Conservation (phyloP, 192 early-diverging fungal genomes). For the Dispira simplex region DNA sequence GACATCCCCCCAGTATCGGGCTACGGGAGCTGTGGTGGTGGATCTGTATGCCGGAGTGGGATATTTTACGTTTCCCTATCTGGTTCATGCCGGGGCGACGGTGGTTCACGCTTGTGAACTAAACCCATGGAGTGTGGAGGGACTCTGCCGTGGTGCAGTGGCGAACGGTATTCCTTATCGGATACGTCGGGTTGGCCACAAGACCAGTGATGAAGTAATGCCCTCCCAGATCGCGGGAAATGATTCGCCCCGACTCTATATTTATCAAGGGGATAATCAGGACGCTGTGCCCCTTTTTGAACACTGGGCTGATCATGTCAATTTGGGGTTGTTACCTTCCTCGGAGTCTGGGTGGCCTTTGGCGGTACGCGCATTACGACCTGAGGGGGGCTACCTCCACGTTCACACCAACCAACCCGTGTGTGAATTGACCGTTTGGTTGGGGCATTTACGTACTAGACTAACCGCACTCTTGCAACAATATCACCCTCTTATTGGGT, state of each 20-base stretch:
- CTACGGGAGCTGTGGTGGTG: conserved; percentile 16
- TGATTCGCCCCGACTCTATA: neutral
- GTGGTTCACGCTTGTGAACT: conserved; percentile 26
- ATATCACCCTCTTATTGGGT: conserved; percentile 8
- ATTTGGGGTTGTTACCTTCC: conserved; percentile 22
- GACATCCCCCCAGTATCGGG: conserved; percentile 17
- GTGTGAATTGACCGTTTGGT: conserved; percentile 17
- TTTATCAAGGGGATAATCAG: conserved; percentile 23
- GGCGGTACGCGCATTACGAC: conserved; percentile 14
- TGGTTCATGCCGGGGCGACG: conserved; percentile 20
- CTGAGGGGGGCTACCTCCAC: conserved; percentile 20
- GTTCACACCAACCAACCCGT: conserved; percentile 20
- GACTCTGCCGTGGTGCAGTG: conserved; percentile 16
- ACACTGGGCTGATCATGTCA: conserved; percentile 22
- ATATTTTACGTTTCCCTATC: conserved; percentile 18
- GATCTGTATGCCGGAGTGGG: conserved; percentile 26
- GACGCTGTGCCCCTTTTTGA: conserved; percentile 19
- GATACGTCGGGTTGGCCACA: neutral
- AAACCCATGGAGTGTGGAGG: conserved; percentile 28
- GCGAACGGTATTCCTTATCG: conserved; percentile 14
- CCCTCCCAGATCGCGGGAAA: neutral
- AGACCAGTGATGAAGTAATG: too few species aligned
- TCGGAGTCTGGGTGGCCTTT: conserved; percentile 23
- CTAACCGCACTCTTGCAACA: conserved; percentile 12
- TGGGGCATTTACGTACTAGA: conserved; percentile 12